A percentile compares a stretch with the other conserved stretches of the same genome.
Conservation (phyloP, 257 asterid species). For the Linaria vulgaris region DNA sequence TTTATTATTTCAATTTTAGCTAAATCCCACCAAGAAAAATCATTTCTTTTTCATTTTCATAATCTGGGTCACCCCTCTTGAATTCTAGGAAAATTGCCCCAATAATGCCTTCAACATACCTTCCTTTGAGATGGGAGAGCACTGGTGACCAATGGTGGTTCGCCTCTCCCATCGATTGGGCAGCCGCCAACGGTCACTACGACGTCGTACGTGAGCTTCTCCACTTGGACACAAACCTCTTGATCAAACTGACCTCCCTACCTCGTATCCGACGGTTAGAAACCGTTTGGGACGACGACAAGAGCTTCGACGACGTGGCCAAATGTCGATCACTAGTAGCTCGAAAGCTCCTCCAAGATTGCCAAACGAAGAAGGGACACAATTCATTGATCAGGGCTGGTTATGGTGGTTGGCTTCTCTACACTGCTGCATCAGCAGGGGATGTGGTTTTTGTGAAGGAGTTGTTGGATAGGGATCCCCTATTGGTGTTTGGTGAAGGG, state of each 20-base stretch:
- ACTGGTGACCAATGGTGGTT: constrained; percentile 97
- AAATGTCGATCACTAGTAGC: constrained; percentile 71
- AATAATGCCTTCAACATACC: constrained; percentile 47
- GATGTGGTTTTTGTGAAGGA: constrained; percentile 59
- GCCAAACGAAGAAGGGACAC: constrained; percentile 47
- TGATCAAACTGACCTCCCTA: constrained; percentile 78
- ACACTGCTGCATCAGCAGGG: constrained; percentile 91
- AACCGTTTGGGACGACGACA: constrained; percentile 86
- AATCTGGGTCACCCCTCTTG: neutral
- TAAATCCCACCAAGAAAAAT: constrained; percentile 21
- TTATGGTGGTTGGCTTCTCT: constrained; percentile 95
- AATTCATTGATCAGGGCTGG: constrained; percentile 83
- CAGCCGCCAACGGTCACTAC: constrained; percentile 95
- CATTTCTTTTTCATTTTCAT: constrained; percentile 20
- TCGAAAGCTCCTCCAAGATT: constrained; percentile 52
- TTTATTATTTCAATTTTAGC: no score
- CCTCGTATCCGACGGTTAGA: constrained; percentile 81
- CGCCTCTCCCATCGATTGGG: constrained; percentile 95
- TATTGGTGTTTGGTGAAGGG: constrained; percentile 89
- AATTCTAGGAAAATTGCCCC: neutral
- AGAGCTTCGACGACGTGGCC: constrained; percentile 53
- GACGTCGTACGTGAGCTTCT: constrained; percentile 79
- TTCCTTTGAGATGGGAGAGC: constrained; percentile 89
- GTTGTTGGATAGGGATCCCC: constrained; percentile 61
- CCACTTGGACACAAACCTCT: constrained; percentile 73